Evolutionary conservation across 345 rosid species (phyloP).

Genomic region (Gossypium bickii): DNA sequence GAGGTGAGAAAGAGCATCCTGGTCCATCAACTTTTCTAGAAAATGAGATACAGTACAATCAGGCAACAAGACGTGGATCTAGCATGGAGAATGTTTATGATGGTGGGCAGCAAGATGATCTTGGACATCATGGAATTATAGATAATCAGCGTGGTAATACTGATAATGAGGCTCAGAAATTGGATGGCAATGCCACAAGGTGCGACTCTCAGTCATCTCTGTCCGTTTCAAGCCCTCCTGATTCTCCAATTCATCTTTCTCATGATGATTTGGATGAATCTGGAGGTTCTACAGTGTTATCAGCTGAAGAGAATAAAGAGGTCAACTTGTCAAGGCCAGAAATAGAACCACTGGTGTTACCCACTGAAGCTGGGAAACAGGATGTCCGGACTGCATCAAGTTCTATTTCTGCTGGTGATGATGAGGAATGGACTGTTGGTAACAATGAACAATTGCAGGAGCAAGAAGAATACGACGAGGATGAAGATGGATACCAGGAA

Average conservation of each 20-base stretch:
- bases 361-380: slow-evolving; percentile 41
- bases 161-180: slow-evolving; percentile 35
- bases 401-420: slow-evolving; percentile 64
- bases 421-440: slow-evolving; percentile 82
- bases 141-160: slow-evolving; percentile 28
- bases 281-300: slow-evolving; percentile 49
- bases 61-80: slow-evolving; percentile 39
- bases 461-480: slow-evolving; percentile 95
- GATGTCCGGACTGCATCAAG: slow-evolving; percentile 42
- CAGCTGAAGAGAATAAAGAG: slow-evolving; percentile 47
- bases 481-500: slow-evolving; percentile 81
- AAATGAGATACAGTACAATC: slow-evolving; percentile 38
- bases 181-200: slow-evolving; percentile 44
- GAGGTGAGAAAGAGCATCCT: slow-evolving; percentile 48
- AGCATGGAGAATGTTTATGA: slow-evolving; percentile 41
- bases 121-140: slow-evolving; percentile 30
- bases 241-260: slow-evolving; percentile 84
- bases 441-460: slow-evolving; percentile 61
- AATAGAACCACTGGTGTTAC: slow-evolving; percentile 33
- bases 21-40: slow-evolving; percentile 53
- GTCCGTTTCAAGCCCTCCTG: slow-evolving; percentile 88
- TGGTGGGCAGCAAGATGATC: slow-evolving; percentile 41
- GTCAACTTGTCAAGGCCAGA: slow-evolving; percentile 30
- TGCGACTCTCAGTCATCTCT: slow-evolving; percentile 96
- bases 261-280: slow-evolving; percentile 94